Percentiles rank a stretch among this genome's conserved stretches.
Evolutionary conservation across 352 stramenopile genomes (phyloP).

Genomic region (Phytophthora aleatoria): DNA sequence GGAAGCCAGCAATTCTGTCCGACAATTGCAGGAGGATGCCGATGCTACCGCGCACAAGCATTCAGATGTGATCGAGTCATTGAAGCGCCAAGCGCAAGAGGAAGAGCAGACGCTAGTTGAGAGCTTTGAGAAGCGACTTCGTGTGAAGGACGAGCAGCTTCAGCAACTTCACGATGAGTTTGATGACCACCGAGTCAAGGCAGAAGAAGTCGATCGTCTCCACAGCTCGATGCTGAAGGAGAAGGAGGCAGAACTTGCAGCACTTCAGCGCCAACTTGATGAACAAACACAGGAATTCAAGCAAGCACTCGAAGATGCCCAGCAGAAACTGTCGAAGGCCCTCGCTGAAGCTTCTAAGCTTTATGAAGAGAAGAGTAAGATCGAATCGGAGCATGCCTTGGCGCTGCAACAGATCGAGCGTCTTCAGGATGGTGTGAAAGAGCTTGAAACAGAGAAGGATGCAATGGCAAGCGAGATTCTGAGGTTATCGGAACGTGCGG

Average conservation of each 20-base stretch:
- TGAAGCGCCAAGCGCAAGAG: constrained; percentile 23
- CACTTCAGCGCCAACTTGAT: constrained; percentile 52
- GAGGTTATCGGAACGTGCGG: constrained; percentile 14
- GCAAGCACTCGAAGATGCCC: constrained; percentile 15
- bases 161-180: constrained; percentile 27
- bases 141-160: constrained; percentile 26
- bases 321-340: constrained; percentile 27
- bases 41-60: constrained; percentile 18
- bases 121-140: constrained; percentile 28
- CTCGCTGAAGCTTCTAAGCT: constrained; percentile 21
- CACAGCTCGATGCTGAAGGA: constrained; percentile 25
- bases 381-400: constrained; percentile 19
- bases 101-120: constrained; percentile 20
- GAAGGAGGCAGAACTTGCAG: constrained; percentile 35
- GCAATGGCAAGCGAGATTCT: constrained; percentile 25
- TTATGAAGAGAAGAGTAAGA: constrained; percentile 23
- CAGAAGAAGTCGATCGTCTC: constrained; percentile 23
- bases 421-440: constrained; percentile 18
- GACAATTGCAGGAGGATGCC: constrained; percentile 27
- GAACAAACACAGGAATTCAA: constrained; percentile 40
- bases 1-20: constrained; percentile 16
- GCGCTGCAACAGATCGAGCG: constrained; percentile 20
- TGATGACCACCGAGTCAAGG: constrained; percentile 16
- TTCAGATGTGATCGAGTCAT: constrained; percentile 18
- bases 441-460: constrained; percentile 30